Conservation (phyloP, 1,139 yeast species). For the Sugiyamaella neomexicana region DNA sequence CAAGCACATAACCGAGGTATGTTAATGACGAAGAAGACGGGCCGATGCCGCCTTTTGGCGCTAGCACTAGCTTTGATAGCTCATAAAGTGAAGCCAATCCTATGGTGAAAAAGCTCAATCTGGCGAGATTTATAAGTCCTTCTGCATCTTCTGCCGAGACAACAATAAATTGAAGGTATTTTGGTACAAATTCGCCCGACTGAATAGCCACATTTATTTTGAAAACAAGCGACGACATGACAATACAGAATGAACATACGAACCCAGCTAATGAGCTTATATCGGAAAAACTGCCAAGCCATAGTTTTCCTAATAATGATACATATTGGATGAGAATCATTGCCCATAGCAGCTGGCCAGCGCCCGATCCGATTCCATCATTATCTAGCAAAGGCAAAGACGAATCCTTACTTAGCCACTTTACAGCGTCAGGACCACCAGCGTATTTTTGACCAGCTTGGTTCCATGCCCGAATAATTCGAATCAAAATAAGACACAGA, state of each 20-base stretch:
- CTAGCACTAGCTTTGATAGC: slow-evolving; percentile 28
- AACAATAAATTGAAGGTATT: slow-evolving; percentile 39
- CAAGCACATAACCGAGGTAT: slow-evolving; percentile 49
- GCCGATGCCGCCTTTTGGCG: slow-evolving; percentile 5
- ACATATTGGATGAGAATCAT: slow-evolving; percentile 48
- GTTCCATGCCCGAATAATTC: slow-evolving; percentile 82
- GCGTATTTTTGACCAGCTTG: slow-evolving; percentile 85
- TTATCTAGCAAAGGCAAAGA: slow-evolving; percentile 10
- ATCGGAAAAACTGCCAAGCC: slow-evolving; percentile 33
- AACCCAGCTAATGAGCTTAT: slow-evolving; percentile 40
- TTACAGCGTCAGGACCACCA: slow-evolving; percentile 50
- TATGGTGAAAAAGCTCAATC: slow-evolving; percentile 35
- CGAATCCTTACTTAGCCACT: slow-evolving; percentile 28
- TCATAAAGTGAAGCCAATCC: slow-evolving; percentile 34
- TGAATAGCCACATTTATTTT: slow-evolving; percentile 57
- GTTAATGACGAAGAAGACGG: slow-evolving; percentile 38
- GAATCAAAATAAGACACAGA: slow-evolving; percentile 46
- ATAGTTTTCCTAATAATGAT: slow-evolving; percentile 30
- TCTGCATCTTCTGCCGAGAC: slow-evolving; percentile 27
- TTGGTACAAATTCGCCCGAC: slow-evolving; percentile 56
- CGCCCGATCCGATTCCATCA: slow-evolving; percentile 12
- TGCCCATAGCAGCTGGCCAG: slow-evolving; percentile 49
- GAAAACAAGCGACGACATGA: slow-evolving; percentile 52
- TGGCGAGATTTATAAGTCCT: slow-evolving; percentile 34
- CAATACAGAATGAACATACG: slow-evolving; percentile 45